Evolutionary conservation across 2,329 filamentous ascomycete genomes (phyloP).

Genomic region (Ophiostoma quercus): DNA sequence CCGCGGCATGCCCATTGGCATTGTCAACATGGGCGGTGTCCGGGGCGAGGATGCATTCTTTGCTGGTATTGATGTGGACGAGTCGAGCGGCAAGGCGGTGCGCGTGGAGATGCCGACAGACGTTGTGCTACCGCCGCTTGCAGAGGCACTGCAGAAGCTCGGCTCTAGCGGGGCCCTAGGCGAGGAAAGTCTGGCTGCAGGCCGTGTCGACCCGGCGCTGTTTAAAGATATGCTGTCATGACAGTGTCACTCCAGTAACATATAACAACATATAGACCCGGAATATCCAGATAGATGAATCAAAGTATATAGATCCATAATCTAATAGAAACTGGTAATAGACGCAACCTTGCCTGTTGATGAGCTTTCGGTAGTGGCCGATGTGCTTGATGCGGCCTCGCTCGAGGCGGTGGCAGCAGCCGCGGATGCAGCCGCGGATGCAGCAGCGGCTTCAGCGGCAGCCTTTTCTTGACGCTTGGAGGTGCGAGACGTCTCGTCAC

Average conservation of each 20-base stretch:
- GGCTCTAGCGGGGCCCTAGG: conserved; percentile 21
- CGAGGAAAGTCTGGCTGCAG: conserved; percentile 17
- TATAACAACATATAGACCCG: conserved; percentile 26
- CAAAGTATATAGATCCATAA: conserved; percentile 2
- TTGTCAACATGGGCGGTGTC: conserved; percentile 82
- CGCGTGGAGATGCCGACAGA: conserved; percentile 56
- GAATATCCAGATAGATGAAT: neutral
- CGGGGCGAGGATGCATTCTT: conserved; percentile 73
- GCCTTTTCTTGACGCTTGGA: conserved; percentile 41
- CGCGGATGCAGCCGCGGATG: conserved; percentile 22
- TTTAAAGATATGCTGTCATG: conserved; percentile 60
- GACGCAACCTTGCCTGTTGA: conserved; percentile 21
- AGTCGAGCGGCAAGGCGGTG: conserved; percentile 48
- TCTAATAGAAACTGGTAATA: conserved; percentile 28
- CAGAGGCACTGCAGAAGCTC: conserved; percentile 44
- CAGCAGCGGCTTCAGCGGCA: conserved; percentile 31
- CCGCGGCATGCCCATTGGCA: conserved; percentile 75
- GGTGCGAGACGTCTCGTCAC: conserved; percentile 51
- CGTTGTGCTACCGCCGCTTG: conserved; percentile 51
- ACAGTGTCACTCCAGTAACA: conserved; percentile 24
- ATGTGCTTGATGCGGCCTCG: neutral
- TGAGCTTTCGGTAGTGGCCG: neutral
- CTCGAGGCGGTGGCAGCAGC: neutral
- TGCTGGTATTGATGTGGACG: conserved; percentile 46
- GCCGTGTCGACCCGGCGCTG: conserved; percentile 34